Percentiles rank a stretch among this genome's conserved stretches.
Evolutionary conservation across 1,284 basidiomycete species (phyloP).

Genomic region (Ceratobasidium sp.): DNA sequence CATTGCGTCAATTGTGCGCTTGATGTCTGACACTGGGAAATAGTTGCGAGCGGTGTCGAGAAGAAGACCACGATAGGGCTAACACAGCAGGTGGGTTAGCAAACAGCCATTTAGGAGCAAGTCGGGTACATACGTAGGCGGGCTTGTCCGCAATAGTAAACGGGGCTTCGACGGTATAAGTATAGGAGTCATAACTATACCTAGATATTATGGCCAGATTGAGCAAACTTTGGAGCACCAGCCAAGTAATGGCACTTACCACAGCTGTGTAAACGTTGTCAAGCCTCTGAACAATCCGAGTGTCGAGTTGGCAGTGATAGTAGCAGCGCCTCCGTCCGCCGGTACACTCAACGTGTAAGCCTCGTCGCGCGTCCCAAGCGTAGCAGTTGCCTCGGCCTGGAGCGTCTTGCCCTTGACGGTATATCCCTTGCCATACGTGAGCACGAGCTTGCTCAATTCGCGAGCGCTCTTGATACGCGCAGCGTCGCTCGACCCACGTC

Average conservation of each 20-base stretch:
- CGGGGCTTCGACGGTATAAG: slow-evolving; percentile 72
- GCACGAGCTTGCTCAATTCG: slow-evolving; percentile 52
- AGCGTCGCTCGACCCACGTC: slow-evolving; percentile 62
- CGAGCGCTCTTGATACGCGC: slow-evolving; percentile 53
- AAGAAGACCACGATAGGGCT: slow-evolving; percentile 85
- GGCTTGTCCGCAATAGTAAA: slow-evolving; percentile 70
- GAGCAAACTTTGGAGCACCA: neutral
- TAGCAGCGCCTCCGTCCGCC: slow-evolving; percentile 68
- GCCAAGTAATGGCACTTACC: slow-evolving; percentile 54
- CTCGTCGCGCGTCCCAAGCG: slow-evolving; percentile 71
- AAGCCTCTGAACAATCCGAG: slow-evolving; percentile 85
- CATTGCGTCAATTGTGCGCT: slow-evolving; percentile 85
- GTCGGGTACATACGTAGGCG: slow-evolving; percentile 64
- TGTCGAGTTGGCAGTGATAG: slow-evolving; percentile 75
- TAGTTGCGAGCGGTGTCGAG: slow-evolving; percentile 82
- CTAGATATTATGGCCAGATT: slow-evolving; percentile 56
- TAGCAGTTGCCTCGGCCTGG: slow-evolving; percentile 67
- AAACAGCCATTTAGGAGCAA: neutral
- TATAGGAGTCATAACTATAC: slow-evolving; percentile 66
- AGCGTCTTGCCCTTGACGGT: slow-evolving; percentile 32
- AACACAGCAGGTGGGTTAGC: slow-evolving; percentile 19
- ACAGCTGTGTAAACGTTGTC: slow-evolving; percentile 83
- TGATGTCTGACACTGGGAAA: slow-evolving; percentile 75
- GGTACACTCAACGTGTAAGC: slow-evolving; percentile 75
- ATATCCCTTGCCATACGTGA: slow-evolving; percentile 14